Conservation (phyloP, 2,329 filamentous ascomycete species). For the Cladosporium sp. region DNA sequence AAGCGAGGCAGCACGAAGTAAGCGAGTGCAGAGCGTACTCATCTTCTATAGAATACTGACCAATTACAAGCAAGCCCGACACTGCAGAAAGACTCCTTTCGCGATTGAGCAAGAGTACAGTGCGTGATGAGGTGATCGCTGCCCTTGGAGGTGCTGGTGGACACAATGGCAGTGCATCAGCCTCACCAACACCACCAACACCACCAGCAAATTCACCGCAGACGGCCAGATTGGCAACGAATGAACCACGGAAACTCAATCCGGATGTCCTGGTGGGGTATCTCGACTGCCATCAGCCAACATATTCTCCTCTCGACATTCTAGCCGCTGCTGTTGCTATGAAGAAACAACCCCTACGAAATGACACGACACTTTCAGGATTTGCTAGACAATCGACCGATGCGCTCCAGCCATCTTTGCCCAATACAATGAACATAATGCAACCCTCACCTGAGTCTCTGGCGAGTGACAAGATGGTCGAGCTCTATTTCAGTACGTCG, state of each 20-base stretch:
- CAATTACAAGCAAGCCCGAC: constrained; percentile 1
- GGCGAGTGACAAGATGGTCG: constrained; percentile 3
- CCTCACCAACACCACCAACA: background rate
- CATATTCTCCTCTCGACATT: constrained; percentile 6
- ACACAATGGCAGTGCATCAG: background rate
- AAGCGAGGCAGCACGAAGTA: constrained; percentile 11
- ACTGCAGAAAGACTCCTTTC: constrained; percentile 2
- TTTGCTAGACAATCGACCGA: background rate
- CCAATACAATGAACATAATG: background rate
- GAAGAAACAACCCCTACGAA: background rate
- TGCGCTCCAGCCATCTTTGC: background rate
- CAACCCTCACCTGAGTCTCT: background rate
- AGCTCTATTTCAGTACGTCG: constrained; percentile 5
- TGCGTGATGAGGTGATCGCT: constrained; percentile 5
- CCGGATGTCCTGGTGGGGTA: background rate
- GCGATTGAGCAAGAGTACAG: background rate
- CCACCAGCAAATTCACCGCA: background rate
- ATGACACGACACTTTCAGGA: background rate
- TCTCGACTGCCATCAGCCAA: constrained; percentile 6
- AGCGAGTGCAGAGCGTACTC: background rate
- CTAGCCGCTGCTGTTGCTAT: constrained; percentile 6
- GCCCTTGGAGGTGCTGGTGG: background rate
- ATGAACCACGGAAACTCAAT: background rate
- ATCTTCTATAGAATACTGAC: background rate
- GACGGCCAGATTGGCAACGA: background rate